Base-by-base conservation (phyloP, 2,329 filamentous ascomycete species). In the Thelonectria rubi region DNA sequence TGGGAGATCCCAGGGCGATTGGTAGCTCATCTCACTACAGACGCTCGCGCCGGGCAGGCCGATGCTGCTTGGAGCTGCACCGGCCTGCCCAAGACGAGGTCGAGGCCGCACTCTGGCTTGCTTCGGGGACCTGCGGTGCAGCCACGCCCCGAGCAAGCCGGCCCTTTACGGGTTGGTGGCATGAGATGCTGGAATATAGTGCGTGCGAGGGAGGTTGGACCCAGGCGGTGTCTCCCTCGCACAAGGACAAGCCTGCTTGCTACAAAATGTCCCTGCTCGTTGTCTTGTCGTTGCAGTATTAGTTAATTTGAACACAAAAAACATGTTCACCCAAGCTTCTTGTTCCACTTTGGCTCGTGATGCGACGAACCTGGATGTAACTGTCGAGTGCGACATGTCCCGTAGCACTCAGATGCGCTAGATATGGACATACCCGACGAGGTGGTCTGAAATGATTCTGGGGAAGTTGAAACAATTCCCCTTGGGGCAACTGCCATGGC, bases 241-340 rank as follows among this genome's bases (percentile, higher is more conserved):
- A 72, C 70, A 73, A 76, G 72, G 70, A 74, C 69, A 76, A 75
- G 73, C 74, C 72, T 72, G 72, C 68, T 75, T 69, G 69, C 69
- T 73, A 71, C 65, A 72, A 69, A 72, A 72, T 72, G 72, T 72
- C 72, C 75, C 75, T 78, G 76, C 74, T 77, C 72, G 73, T 74
- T 75, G 72, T 75, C 69, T 77, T 75, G 74, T 76, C 67, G 69
- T 74, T 74, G 74, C 73, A 76, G 72, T 79, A 79, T 73, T 79
- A 80, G 76, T 78, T 80, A 78, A 80, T 79, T 57, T 69, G 70
- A 79, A 75, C 69, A 74, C 67, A 64, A 56, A 59, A 69, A 70
- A 66, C 6, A 67, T 53, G 60, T 72, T 72, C 66, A 69, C 64
- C 60, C 34, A 57, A 64, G 24, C 8, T 17, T n/a, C 3, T n/a